These are phyloP conservation scores for Ploettnerulaceae sp. DNA, from an alignment of 2,329 filamentous ascomycete genomes.

Conservation along the genomic window DNA sequence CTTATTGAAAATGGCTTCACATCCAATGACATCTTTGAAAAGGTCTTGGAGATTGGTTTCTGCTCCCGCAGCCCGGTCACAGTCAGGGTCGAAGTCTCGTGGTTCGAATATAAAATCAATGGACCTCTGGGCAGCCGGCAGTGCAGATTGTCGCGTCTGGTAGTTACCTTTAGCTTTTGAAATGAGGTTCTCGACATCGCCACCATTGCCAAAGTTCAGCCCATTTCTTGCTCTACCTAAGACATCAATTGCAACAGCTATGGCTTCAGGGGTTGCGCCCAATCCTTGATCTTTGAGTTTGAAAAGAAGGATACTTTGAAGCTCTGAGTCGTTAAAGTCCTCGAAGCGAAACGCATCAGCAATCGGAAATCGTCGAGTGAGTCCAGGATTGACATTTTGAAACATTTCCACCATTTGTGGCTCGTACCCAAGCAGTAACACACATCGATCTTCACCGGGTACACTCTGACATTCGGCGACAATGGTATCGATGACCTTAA, in stretches of 20 bases:
- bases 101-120: slow-evolving; percentile 29
- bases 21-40: slow-evolving; percentile 48
- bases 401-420: slow-evolving; percentile 69
- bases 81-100: slow-evolving; percentile 50
- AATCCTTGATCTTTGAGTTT: slow-evolving; percentile 58
- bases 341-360: slow-evolving; percentile 62
- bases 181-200: slow-evolving; percentile 67
- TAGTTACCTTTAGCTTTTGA: slow-evolving; percentile 44
- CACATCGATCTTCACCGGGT: slow-evolving; percentile 66
- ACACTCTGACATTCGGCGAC: slow-evolving; percentile 68
- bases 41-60: slow-evolving; percentile 40
- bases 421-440: slow-evolving; percentile 66
- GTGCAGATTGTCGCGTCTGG: slow-evolving; percentile 23
- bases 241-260: slow-evolving; percentile 52
- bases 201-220: slow-evolving; percentile 66
- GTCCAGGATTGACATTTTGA: slow-evolving; percentile 66
- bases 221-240: slow-evolving; percentile 56
- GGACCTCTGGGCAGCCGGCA: slow-evolving; percentile 12
- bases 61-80: slow-evolving; percentile 40
- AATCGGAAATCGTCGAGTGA: slow-evolving; percentile 61
- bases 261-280: slow-evolving; percentile 46
- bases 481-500: slow-evolving; percentile 63
- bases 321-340: slow-evolving; percentile 57
- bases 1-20: slow-evolving; percentile 44
- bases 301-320: slow-evolving; percentile 54